Percentiles rank a stretch among this genome's conserved stretches.
These are phyloP conservation scores for Sporothrix globosa DNA, from an alignment of 2,329 filamentous ascomycete genomes.

Conservation along the genomic window DNA sequence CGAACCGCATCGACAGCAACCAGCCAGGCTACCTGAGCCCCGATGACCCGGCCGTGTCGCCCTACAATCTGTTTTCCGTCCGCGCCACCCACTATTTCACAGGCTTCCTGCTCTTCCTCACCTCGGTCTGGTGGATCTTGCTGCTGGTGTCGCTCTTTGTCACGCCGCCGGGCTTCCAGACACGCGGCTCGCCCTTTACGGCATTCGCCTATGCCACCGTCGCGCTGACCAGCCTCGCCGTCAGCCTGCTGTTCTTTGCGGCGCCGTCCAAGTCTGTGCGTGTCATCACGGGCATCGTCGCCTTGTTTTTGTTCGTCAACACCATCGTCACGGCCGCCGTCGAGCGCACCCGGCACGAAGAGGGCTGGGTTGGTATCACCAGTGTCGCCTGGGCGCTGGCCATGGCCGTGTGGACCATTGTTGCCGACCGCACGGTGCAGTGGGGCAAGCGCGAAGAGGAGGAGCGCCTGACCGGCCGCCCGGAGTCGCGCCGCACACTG, in stretches of 20 bases:
- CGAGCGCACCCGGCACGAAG: slow-evolving; percentile 73
- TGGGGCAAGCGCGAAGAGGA: slow-evolving; percentile 95
- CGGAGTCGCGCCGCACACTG: slow-evolving; percentile 80
- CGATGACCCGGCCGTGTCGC: slow-evolving; percentile 83
- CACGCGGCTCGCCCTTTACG: slow-evolving; percentile 89
- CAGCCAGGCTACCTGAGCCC: slow-evolving; percentile 64
- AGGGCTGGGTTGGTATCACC: slow-evolving; percentile 87
- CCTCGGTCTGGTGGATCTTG: slow-evolving; percentile 90
- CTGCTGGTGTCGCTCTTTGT: slow-evolving; percentile 89
- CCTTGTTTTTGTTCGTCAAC: slow-evolving; percentile 69
- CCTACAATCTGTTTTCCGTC: slow-evolving; percentile 93
- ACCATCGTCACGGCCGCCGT: slow-evolving; percentile 80
- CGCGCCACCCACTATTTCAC: slow-evolving; percentile 78
- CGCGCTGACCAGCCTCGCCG: slow-evolving; percentile 73
- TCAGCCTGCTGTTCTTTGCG: slow-evolving; percentile 83
- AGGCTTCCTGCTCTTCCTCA: slow-evolving; percentile 72
- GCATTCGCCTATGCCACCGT: slow-evolving; percentile 82
- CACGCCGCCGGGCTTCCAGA: slow-evolving; percentile 83
- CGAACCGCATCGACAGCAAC: slow-evolving; percentile 63
- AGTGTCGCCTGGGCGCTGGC: slow-evolving; percentile 80
- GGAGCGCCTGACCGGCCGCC: slow-evolving; percentile 83
- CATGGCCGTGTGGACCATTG: slow-evolving; percentile 76
- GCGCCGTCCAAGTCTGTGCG: slow-evolving; percentile 79
- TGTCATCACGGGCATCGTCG: slow-evolving; percentile 69
- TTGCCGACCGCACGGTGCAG: slow-evolving; percentile 78